Conservation (phyloP, 371 early-diverging fungal genomes). For the Zychaea mexicana region DNA sequence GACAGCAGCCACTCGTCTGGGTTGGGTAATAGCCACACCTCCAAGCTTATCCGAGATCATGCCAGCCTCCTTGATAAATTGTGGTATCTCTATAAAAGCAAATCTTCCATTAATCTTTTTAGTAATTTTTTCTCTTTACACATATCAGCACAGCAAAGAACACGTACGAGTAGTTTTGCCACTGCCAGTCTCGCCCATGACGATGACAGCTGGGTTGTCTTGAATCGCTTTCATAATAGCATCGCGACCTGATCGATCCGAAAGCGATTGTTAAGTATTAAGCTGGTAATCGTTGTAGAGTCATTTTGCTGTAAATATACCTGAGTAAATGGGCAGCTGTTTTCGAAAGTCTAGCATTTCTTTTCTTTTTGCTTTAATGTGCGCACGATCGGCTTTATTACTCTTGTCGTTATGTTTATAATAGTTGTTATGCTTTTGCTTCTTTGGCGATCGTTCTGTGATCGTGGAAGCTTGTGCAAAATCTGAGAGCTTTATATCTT, state of each 20-base stretch:
- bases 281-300: background rate
- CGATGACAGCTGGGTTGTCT: conserved; percentile 55
- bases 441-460: conserved; percentile 2
- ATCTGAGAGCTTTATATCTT: conserved; percentile 6
- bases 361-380: conserved; percentile 29
- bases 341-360: conserved; percentile 48
- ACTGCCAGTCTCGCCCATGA: conserved; percentile 70
- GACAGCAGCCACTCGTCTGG: conserved; percentile 98
- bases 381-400: conserved; percentile 1
- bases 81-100: conserved; percentile 78
- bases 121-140: background rate
- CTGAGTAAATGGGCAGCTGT: conserved; percentile 48
- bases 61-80: conserved; percentile 82
- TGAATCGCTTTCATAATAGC: conserved; percentile 60
- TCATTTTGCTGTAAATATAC: conserved; percentile 21
- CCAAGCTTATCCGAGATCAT: conserved; percentile 57
- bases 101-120: too few species aligned
- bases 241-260: conserved; percentile 50
- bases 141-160: background rate
- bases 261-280: background rate
- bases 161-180: conserved; percentile 67
- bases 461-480: background rate
- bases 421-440: conserved; percentile 3
- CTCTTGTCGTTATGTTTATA: background rate
- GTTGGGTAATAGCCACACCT: conserved; percentile 94